phyloP scores from a whole-genome alignment of 2,329 filamentous ascomycete genomes.

The Phaeosphaeria sp. region DNA sequence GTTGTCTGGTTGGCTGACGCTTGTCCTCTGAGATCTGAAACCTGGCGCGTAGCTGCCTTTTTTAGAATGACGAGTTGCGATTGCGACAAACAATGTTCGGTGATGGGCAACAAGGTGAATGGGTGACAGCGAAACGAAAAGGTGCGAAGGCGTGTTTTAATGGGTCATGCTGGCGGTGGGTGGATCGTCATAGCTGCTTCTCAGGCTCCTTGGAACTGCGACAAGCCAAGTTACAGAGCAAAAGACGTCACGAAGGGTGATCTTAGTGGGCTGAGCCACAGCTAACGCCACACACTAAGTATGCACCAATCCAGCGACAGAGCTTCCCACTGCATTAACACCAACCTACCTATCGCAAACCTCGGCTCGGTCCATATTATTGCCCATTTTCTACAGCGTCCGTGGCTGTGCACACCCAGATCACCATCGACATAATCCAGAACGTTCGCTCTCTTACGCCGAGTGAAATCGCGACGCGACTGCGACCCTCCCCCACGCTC shows the following conservation, averaged over 20 bases:
- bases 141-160: conserved; percentile 21
- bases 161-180: conserved; percentile 33
- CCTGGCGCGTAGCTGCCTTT: conserved; percentile 46
- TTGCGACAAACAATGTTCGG: conserved; percentile 18
- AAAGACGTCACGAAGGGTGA: conserved; percentile 27
- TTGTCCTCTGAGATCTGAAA: conserved; percentile 42
- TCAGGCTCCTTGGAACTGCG: background rate
- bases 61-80: conserved; percentile 42
- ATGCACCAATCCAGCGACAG: too few species aligned
- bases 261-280: conserved; percentile 17
- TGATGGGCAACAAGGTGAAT: conserved; percentile 16
- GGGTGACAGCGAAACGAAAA: conserved; percentile 16
- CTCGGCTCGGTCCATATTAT: conserved; percentile 13
- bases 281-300: too few species aligned
- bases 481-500: conserved; percentile 11
- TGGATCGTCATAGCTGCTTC: conserved; percentile 10
- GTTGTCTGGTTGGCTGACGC: conserved; percentile 41
- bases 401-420: conserved; percentile 36
- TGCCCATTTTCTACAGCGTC: conserved; percentile 31
- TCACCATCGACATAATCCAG: conserved; percentile 14
- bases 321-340: background rate
- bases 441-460: conserved; percentile 5
- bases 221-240: conserved; percentile 3
- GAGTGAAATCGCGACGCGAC: conserved; percentile 4
- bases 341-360: conserved; percentile 5